These are phyloP conservation scores for Leccinum boreale DNA, from an alignment of 768 basidiomycete genomes.

Conservation along the genomic window DNA sequence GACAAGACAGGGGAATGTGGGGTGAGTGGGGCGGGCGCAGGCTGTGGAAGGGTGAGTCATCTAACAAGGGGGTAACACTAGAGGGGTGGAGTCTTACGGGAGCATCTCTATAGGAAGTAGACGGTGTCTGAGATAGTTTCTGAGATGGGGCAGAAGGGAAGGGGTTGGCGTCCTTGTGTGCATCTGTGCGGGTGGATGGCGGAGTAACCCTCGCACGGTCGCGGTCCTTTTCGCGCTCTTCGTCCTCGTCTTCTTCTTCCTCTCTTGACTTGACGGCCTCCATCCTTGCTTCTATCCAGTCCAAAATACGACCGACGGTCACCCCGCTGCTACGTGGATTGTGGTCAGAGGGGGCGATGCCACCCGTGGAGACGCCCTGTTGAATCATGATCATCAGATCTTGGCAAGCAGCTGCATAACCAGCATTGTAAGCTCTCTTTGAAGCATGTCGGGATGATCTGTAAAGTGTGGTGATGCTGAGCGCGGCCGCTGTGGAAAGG, in stretches of 20 bases:
- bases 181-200: slow-evolving; percentile 17
- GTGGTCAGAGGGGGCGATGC: slow-evolving; percentile 39
- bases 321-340: slow-evolving; percentile 55
- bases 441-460: slow-evolving; percentile 74
- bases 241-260: slow-evolving; percentile 82
- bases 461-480: slow-evolving; percentile 83
- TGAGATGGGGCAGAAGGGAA: slow-evolving; percentile 19
- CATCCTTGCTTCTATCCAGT: slow-evolving; percentile 79
- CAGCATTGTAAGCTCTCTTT: slow-evolving; percentile 77
- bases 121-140: slow-evolving; percentile 12
- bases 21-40: slow-evolving; percentile 25
- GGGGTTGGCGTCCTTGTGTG: slow-evolving; percentile 17
- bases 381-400: slow-evolving; percentile 82
- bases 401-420: slow-evolving; percentile 76
- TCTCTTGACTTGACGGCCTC: slow-evolving; percentile 72
- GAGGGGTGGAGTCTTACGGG: slow-evolving; percentile 30
- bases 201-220: slow-evolving; percentile 36
- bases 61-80: not conserved
- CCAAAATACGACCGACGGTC: slow-evolving; percentile 78
- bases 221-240: slow-evolving; percentile 58
- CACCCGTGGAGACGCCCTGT: slow-evolving; percentile 69
- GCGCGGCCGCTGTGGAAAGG: slow-evolving; percentile 59
- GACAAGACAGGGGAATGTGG: slow-evolving; percentile 31
- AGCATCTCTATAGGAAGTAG: slow-evolving; percentile 17
- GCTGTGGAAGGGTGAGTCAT: slow-evolving; percentile 17